phyloP scores from a whole-genome alignment of 345 rosid species.

The Salix udensis region DNA sequence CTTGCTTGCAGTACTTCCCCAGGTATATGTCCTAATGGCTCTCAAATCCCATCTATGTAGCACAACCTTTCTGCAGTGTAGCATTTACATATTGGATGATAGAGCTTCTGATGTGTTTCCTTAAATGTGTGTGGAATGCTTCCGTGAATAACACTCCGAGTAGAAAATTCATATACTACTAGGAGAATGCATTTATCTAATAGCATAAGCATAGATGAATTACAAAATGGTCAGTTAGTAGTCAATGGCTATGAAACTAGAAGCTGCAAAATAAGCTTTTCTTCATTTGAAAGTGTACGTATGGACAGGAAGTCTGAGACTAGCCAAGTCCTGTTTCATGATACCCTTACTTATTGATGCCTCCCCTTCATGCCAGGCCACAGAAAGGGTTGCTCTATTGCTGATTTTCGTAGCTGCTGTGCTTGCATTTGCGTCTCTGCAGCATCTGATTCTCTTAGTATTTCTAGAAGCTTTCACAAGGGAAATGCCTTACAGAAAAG shows the following conservation, averaged over 20 bases:
- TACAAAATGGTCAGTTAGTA: too few relatives aligned
- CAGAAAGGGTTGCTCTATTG: conserved; percentile 58
- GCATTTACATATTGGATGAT: not conserved
- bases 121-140: not conserved
- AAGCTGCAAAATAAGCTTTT: too few relatives aligned
- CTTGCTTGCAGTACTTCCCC: conserved; percentile 69
- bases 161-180: too few relatives aligned
- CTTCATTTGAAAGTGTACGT: too few relatives aligned
- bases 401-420: conserved; percentile 48
- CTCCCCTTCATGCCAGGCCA: conserved; percentile 48
- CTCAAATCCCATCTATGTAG: not conserved
- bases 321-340: too few relatives aligned
- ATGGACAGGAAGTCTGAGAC: too few relatives aligned
- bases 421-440: conserved; percentile 57
- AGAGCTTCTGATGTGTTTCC: not conserved
- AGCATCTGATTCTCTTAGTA: conserved; percentile 41
- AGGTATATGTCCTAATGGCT: conserved; percentile 38
- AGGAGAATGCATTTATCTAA: too few relatives aligned
- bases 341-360: too few relatives aligned
- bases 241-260: too few relatives aligned
- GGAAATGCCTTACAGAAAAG: conserved; percentile 68
- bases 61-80: not conserved
- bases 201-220: too few relatives aligned
- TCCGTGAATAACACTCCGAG: too few relatives aligned
- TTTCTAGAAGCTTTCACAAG: conserved; percentile 76